Conservation (phyloP, 768 basidiomycete species). For the Boletellus ananas region DNA sequence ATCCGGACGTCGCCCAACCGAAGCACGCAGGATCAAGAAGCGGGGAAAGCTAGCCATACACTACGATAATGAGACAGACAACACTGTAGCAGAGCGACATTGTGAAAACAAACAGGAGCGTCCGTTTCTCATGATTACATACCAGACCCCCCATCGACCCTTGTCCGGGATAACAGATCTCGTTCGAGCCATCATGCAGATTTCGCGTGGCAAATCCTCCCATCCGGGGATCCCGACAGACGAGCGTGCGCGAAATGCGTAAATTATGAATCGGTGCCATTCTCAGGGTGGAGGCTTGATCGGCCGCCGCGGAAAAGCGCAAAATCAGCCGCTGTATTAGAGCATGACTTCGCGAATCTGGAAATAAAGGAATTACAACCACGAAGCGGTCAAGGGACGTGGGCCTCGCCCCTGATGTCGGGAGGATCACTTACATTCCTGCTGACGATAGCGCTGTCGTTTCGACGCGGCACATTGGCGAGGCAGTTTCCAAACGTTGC, state of each 20-base stretch:
- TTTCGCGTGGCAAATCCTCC: background rate
- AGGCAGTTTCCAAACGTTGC: slow-evolving; percentile 7
- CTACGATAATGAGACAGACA: background rate
- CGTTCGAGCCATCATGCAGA: background rate
- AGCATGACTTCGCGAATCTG: slow-evolving; percentile 54
- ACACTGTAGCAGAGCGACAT: background rate
- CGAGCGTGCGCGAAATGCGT: background rate
- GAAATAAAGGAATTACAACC: background rate
- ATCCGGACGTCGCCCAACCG: background rate
- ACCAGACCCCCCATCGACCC: background rate
- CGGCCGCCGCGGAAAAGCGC: background rate
- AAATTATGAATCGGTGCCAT: background rate
- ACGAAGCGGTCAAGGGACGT: slow-evolving; percentile 1
- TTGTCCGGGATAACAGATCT: background rate
- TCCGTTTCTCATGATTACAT: background rate
- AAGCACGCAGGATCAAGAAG: background rate
- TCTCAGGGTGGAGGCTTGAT: background rate
- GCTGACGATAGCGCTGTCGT: slow-evolving; percentile 58
- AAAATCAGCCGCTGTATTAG: slow-evolving; percentile 22
- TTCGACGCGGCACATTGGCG: slow-evolving; percentile 5
- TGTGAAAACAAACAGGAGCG: background rate
- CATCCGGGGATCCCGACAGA: background rate
- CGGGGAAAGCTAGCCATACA: background rate
- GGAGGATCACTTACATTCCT: slow-evolving; percentile 54
- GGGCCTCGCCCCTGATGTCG: background rate